Conservation (phyloP, 495 filamentous ascomycete species). For the Talaromyces trachyspermus region DNA sequence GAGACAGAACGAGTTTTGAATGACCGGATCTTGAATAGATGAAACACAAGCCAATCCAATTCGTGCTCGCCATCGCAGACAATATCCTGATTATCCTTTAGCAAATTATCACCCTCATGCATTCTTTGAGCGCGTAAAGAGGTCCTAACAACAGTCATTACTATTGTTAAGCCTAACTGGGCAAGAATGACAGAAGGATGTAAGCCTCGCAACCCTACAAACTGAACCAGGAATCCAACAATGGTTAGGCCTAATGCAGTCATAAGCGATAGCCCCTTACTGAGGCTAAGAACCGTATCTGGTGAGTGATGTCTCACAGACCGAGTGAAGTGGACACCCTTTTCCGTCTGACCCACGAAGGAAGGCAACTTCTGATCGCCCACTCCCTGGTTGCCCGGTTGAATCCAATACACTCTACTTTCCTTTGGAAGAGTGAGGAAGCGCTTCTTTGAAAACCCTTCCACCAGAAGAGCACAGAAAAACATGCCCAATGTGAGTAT, state of each 20-base stretch:
- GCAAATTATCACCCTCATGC: constrained; percentile 21
- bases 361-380: constrained; percentile 35
- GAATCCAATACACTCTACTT: constrained; percentile 37
- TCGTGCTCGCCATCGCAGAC: constrained; percentile 29
- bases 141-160: constrained; percentile 41
- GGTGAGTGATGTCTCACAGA: constrained; percentile 17
- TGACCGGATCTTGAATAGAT: constrained; percentile 21
- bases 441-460: constrained; percentile 27
- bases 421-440: constrained; percentile 19
- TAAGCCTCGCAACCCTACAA: constrained; percentile 42
- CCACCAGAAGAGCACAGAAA: constrained; percentile 32
- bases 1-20: constrained; percentile 10
- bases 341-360: constrained; percentile 22
- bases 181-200: constrained; percentile 41
- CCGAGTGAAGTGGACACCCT: constrained; percentile 25
- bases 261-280: constrained; percentile 11
- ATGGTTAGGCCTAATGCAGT: constrained; percentile 24
- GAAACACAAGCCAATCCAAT: constrained; percentile 39
- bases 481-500: constrained; percentile 35
- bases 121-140: constrained; percentile 37
- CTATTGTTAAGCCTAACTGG: constrained; percentile 35
- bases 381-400: constrained; percentile 32
- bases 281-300: neutral
- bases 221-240: constrained; percentile 43
- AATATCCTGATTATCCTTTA: constrained; percentile 20